Evolutionary conservation across 345 rosid genomes (phyloP).

Genomic region (Eucalyptus guilfoylei): DNA sequence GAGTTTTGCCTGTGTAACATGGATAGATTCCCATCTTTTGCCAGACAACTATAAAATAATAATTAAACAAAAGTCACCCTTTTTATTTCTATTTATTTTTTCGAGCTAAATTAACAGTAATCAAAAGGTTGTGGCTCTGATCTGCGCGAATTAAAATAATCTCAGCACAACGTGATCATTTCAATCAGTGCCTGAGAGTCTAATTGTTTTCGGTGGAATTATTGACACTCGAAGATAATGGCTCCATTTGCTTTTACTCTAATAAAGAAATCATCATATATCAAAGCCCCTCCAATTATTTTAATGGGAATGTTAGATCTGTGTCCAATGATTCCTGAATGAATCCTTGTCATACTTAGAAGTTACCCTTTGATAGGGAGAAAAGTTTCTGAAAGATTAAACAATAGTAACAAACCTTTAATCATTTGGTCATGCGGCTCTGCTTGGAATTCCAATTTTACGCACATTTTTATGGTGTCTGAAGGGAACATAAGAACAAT

Average conservation of each 20-base stretch:
- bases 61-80: background rate
- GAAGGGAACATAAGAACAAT: background rate
- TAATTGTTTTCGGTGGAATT: background rate
- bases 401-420: background rate
- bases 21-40: background rate
- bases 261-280: background rate
- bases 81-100: background rate
- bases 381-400: background rate
- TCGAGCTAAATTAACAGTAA: background rate
- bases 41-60: background rate
- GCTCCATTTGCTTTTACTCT: background rate
- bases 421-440: constrained; percentile 2
- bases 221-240: background rate
- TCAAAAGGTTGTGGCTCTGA: background rate
- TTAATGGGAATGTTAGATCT: background rate
- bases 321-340: constrained; percentile 10
- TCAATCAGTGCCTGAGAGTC: background rate
- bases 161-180: background rate
- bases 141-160: background rate
- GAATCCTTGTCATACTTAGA: constrained; percentile 30
- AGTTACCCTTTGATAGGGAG: constrained; percentile 16
- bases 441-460: background rate
- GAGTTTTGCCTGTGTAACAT: background rate
- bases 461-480: background rate
- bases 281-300: background rate